A percentile compares a stretch with the other conserved stretches of the same genome.
Evolutionary conservation across 257 asterid species (phyloP).

Genomic region (Solanum raphanifolium): DNA sequence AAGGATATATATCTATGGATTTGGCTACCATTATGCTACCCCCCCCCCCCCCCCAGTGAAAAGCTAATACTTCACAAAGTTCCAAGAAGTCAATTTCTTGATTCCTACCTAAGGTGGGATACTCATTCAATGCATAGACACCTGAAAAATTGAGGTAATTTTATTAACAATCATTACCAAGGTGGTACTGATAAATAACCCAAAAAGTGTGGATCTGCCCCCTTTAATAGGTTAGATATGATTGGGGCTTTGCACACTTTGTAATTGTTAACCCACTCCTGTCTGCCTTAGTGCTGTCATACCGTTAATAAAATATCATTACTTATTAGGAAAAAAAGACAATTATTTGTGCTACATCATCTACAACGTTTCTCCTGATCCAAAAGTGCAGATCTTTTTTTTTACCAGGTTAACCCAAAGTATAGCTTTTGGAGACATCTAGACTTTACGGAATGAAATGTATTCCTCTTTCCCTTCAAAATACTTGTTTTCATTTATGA

Average conservation of each 20-base stretch:
- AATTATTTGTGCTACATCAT: background rate
- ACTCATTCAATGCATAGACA: background rate
- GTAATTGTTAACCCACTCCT: background rate
- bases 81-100: background rate
- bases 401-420: background rate
- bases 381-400: background rate
- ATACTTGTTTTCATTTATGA: background rate
- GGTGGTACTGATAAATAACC: background rate
- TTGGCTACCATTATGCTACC: background rate
- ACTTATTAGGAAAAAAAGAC: background rate
- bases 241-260: background rate
- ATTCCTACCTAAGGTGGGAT: background rate
- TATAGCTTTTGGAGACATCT: background rate
- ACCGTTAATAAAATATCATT: background rate
- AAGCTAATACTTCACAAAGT: background rate
- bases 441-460: background rate
- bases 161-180: background rate
- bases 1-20: background rate
- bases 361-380: background rate
- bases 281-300: background rate
- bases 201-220: background rate
- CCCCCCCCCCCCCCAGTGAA: background rate
- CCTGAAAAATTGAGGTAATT: background rate
- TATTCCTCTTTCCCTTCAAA: background rate
- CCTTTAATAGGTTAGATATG: background rate